phyloP scores from a whole-genome alignment of 2,329 filamentous ascomycete species.

The Fusarium falciforme region DNA sequence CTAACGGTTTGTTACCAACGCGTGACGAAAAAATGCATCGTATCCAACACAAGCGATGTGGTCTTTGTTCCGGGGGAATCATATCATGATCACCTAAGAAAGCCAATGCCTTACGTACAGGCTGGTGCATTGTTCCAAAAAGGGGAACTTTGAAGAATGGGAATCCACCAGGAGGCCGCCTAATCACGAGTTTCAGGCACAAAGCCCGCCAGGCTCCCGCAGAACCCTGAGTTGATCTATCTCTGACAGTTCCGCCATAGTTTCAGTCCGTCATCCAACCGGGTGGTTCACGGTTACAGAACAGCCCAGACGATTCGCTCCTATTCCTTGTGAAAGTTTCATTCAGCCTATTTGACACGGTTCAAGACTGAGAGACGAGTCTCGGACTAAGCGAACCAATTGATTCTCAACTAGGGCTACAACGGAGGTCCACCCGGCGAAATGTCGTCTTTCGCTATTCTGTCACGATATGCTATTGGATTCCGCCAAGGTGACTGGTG shows the following conservation, averaged over 20 bases:
- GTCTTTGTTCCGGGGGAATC: constrained; percentile 10
- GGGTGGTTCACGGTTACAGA: neutral
- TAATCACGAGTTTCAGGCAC: constrained; percentile 11
- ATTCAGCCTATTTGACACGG: neutral
- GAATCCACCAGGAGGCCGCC: neutral
- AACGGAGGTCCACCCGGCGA: constrained; percentile 21
- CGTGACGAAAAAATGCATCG: constrained; percentile 35
- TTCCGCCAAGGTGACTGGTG: constrained; percentile 16
- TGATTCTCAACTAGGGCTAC: constrained; percentile 6
- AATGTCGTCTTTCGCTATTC: constrained; percentile 15
- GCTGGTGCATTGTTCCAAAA: constrained; percentile 1
- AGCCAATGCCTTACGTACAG: neutral
- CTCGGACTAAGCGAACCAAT: constrained; percentile 27
- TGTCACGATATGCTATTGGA: constrained; percentile 16
- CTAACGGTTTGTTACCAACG: constrained; percentile 17
- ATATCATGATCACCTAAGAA: constrained; percentile 27
- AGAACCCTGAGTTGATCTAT: constrained; percentile 8
- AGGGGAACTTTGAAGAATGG: neutral
- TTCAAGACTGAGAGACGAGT: neutral
- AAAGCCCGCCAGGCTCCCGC: neutral
- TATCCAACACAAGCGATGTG: constrained; percentile 1
- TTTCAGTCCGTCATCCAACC: neutral
- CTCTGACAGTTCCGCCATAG: neutral
- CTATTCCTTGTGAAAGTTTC: neutral
- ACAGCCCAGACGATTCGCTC: neutral